Evolutionary conservation across 352 stramenopile genomes (phyloP).

Genomic region (Blastocystis sp.): DNA sequence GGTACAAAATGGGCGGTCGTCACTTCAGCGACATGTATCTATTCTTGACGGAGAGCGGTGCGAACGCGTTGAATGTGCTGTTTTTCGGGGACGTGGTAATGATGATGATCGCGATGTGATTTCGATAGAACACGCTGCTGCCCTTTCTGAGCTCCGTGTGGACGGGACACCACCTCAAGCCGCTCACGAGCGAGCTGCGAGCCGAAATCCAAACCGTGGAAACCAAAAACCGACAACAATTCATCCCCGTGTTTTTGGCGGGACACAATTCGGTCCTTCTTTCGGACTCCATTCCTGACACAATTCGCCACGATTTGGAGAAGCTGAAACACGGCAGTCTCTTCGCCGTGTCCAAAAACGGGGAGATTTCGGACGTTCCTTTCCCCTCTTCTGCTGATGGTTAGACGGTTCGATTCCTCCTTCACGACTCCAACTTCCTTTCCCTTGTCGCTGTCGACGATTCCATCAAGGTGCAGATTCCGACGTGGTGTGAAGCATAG

Average conservation of each 20-base stretch:
- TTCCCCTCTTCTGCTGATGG: not conserved
- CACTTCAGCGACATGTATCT: constrained; percentile 39
- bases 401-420: not conserved
- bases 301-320: not conserved
- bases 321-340: constrained; percentile 21
- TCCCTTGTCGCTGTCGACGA: constrained; percentile 39
- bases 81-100: constrained; percentile 51
- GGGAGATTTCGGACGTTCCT: constrained; percentile 7
- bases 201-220: not conserved
- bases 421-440: constrained; percentile 36
- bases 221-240: constrained; percentile 49
- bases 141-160: constrained; percentile 25
- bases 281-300: not conserved
- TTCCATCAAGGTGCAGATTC: constrained; percentile 29
- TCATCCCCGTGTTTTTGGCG: constrained; percentile 44
- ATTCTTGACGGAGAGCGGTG: constrained; percentile 5
- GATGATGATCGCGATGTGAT: not conserved
- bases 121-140: constrained; percentile 7
- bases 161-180: constrained; percentile 53
- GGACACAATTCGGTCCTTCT: constrained; percentile 39
- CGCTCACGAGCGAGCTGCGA: constrained; percentile 24
- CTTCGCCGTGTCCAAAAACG: constrained; percentile 3
- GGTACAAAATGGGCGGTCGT: constrained; percentile 41
- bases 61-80: constrained; percentile 29
- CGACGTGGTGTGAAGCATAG: constrained; percentile 70